phyloP scores from a whole-genome alignment of 1,284 basidiomycete species.

The Heterobasidion irregulare region DNA sequence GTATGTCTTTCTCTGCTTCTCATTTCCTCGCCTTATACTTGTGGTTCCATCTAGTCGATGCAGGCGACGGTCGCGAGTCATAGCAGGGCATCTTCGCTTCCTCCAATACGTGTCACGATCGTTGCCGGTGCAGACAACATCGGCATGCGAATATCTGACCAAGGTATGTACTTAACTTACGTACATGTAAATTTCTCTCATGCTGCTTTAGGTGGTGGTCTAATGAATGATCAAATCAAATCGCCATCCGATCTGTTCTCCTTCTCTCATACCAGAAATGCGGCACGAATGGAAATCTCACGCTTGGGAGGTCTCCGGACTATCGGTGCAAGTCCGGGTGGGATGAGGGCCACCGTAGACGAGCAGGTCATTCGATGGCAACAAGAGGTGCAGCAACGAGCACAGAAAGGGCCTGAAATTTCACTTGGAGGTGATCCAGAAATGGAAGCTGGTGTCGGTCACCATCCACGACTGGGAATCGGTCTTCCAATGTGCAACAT shows the following conservation, averaged over 20 bases:
- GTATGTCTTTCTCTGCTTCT: conserved; percentile 27
- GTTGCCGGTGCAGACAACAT: conserved; percentile 66
- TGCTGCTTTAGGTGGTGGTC: conserved; percentile 53
- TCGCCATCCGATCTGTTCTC: conserved; percentile 71
- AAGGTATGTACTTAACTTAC: conserved; percentile 38
- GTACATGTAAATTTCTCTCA: background rate
- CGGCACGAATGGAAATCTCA: conserved; percentile 56
- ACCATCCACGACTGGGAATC: conserved; percentile 64
- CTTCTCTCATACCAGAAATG: conserved; percentile 75
- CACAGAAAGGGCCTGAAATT: conserved; percentile 6
- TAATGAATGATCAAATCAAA: conserved; percentile 42
- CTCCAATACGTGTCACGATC: conserved; percentile 66
- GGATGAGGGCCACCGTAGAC: conserved; percentile 66
- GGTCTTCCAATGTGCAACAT: conserved; percentile 83
- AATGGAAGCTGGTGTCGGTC: conserved; percentile 36
- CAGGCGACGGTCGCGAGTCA: conserved; percentile 51
- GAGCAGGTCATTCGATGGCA: conserved; percentile 59
- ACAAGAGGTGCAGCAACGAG: conserved; percentile 15
- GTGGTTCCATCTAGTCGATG: conserved; percentile 43
- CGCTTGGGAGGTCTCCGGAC: conserved; percentile 64
- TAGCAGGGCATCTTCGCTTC: conserved; percentile 28
- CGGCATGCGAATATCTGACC: conserved; percentile 77
- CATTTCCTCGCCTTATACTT: background rate
- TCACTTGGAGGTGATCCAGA: conserved; percentile 25
- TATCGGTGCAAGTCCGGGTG: conserved; percentile 50